Evolutionary conservation across 495 filamentous ascomycete species (phyloP).

Genomic region (Aspergillus leporis): DNA sequence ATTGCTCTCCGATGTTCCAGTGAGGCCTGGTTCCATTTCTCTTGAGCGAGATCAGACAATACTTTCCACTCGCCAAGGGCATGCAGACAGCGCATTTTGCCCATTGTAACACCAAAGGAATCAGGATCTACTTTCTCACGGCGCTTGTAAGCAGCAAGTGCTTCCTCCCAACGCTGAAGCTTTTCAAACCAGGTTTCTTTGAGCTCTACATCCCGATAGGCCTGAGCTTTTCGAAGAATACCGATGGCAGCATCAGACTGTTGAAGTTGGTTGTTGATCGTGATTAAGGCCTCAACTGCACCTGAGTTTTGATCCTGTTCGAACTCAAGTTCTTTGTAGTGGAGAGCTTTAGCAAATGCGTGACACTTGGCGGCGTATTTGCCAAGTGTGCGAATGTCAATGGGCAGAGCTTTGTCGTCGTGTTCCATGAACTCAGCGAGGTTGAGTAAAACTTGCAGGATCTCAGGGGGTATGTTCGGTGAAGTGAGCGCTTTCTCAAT

Average conservation of each 20-base stretch:
- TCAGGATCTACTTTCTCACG: conserved; percentile 69
- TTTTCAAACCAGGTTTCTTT: conserved; percentile 99
- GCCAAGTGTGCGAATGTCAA: conserved; percentile 91
- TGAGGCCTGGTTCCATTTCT: conserved; percentile 87
- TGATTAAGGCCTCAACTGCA: conserved; percentile 94
- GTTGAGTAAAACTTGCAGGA: conserved; percentile 91
- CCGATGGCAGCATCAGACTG: conserved; percentile 97
- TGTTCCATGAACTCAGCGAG: conserved; percentile 99
- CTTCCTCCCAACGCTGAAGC: conserved; percentile 96
- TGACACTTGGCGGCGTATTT: conserved; percentile 94
- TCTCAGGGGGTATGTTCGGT: conserved; percentile 89
- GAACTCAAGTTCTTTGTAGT: conserved; percentile 99
- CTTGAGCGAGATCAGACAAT: conserved; percentile 80
- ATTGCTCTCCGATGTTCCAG: conserved; percentile 83
- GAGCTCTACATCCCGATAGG: conserved; percentile 90
- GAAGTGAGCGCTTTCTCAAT: conserved; percentile 94
- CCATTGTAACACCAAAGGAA: conserved; percentile 93
- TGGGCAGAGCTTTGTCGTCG: conserved; percentile 95
- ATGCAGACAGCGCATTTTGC: conserved; percentile 98
- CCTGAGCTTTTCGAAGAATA: conserved; percentile 90
- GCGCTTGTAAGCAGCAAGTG: conserved; percentile 85
- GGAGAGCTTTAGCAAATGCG: conserved; percentile 94
- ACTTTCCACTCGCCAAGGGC: conserved; percentile 97
- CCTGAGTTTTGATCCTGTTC: conserved; percentile 95
- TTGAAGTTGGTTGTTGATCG: conserved; percentile 97